These are phyloP conservation scores for Geopyxis carbonaria DNA, from an alignment of 495 filamentous ascomycete genomes.

Conservation along the genomic window DNA sequence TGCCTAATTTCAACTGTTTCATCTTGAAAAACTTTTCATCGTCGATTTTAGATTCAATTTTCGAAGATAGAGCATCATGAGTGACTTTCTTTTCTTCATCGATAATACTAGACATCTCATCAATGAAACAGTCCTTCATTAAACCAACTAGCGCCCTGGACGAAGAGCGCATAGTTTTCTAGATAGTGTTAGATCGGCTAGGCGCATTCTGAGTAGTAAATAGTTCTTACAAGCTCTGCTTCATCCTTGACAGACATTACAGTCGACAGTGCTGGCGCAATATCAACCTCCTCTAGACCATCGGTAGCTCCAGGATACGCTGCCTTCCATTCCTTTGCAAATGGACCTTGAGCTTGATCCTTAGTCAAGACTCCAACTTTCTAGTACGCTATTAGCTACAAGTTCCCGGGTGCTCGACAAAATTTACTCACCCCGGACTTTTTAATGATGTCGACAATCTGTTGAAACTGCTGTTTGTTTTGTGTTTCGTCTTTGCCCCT, in stretches of 20 bases:
- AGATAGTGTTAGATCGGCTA: constrained; percentile 6
- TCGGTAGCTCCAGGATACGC: constrained; percentile 54
- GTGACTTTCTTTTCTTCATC: constrained; percentile 94
- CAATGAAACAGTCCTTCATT: constrained; percentile 85
- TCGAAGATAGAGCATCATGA: constrained; percentile 63
- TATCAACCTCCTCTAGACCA: constrained; percentile 79
- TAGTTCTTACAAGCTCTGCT: constrained; percentile 51
- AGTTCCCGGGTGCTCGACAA: background rate
- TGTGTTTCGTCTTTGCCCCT: constrained; percentile 75
- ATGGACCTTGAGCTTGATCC: constrained; percentile 68
- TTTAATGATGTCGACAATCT: constrained; percentile 72
- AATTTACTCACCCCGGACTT: constrained; percentile 58
- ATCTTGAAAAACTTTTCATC: constrained; percentile 82
- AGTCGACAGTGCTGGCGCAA: constrained; percentile 59
- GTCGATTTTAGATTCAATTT: constrained; percentile 77
- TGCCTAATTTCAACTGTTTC: constrained; percentile 58
- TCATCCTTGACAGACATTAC: constrained; percentile 93
- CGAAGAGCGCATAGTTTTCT: constrained; percentile 80
- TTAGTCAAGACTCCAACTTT: constrained; percentile 77
- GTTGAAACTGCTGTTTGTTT: constrained; percentile 72
- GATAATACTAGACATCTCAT: constrained; percentile 89
- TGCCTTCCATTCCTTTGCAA: constrained; percentile 91
- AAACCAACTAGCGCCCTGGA: constrained; percentile 82
- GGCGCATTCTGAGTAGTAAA: background rate
- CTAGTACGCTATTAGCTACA: too few relatives aligned